Conservation (phyloP, 768 basidiomycete species). For the Amyloporia xantha region DNA sequence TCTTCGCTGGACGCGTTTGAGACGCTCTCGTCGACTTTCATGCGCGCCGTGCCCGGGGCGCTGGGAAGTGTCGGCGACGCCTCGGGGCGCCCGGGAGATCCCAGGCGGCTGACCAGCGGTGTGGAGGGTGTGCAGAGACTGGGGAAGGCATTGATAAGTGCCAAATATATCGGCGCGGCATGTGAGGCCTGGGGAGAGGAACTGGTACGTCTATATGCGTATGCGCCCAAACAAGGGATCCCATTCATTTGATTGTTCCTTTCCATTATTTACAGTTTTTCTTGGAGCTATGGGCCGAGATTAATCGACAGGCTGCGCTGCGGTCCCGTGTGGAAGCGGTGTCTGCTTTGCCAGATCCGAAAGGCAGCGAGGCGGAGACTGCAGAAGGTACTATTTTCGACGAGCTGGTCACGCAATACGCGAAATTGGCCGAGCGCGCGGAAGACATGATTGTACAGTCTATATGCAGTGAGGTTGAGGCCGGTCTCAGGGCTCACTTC, state of each 20-base stretch:
- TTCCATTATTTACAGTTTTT: slow-evolving; percentile 58
- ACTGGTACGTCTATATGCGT: slow-evolving; percentile 50
- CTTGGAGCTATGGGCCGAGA: slow-evolving; percentile 83
- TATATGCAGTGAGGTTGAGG: slow-evolving; percentile 76
- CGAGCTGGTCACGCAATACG: slow-evolving; percentile 61
- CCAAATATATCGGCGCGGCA: slow-evolving; percentile 60
- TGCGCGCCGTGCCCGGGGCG: slow-evolving; percentile 90
- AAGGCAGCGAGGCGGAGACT: slow-evolving; percentile 25
- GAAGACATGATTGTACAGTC: slow-evolving; percentile 87
- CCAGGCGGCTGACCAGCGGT: slow-evolving; percentile 68
- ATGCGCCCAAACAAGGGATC: slow-evolving; percentile 1
- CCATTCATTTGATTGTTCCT: too few species aligned
- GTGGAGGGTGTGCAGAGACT: slow-evolving; percentile 78
- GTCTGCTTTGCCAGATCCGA: slow-evolving; percentile 44
- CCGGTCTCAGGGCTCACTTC: slow-evolving; percentile 67
- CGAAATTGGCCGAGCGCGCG: slow-evolving; percentile 53
- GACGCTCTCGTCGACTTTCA: slow-evolving; percentile 78
- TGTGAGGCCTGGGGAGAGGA: slow-evolving; percentile 89
- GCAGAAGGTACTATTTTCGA: slow-evolving; percentile 74
- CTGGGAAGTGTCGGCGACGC: slow-evolving; percentile 51
- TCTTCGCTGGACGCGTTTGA: slow-evolving; percentile 93
- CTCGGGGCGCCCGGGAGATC: slow-evolving; percentile 30
- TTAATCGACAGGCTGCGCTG: slow-evolving; percentile 52
- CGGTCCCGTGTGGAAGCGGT: slow-evolving; percentile 46
- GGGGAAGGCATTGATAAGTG: slow-evolving; percentile 81